Conservation (phyloP, 768 basidiomycete genomes). For the Strobilomyces dryophilus region DNA sequence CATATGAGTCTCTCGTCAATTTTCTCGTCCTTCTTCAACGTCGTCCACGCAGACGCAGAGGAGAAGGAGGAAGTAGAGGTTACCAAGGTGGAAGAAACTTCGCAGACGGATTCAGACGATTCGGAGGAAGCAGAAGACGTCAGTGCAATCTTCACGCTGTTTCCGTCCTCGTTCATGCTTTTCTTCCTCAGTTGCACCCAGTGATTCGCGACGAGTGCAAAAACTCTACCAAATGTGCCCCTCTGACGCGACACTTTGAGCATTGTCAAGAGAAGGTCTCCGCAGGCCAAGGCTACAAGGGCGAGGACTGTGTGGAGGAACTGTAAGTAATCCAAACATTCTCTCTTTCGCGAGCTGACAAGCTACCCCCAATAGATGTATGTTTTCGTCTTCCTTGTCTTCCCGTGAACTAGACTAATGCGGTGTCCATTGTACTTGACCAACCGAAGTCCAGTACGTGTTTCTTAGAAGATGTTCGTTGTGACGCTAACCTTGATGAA, state of each 20-base stretch:
- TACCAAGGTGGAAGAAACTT: slow-evolving; percentile 37
- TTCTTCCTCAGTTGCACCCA: slow-evolving; percentile 53
- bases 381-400: slow-evolving; percentile 7
- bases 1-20: slow-evolving; percentile 44
- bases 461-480: not conserved
- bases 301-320: slow-evolving; percentile 92
- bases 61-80: slow-evolving; percentile 31
- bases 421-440: not conserved
- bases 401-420: slow-evolving; percentile 7
- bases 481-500: slow-evolving; percentile 3
- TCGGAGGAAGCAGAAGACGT: slow-evolving; percentile 61
- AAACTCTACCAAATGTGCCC: slow-evolving; percentile 57
- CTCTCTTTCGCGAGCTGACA: not conserved
- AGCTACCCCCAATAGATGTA: slow-evolving; percentile 17
- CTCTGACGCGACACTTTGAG: slow-evolving; percentile 76
- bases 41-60: slow-evolving; percentile 40
- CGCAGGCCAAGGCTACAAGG: slow-evolving; percentile 78
- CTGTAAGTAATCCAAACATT: slow-evolving; percentile 47
- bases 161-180: not conserved
- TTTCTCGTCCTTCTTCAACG: slow-evolving; percentile 41
- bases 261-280: slow-evolving; percentile 89
- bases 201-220: slow-evolving; percentile 74
- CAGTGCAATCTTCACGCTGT: slow-evolving; percentile 28
- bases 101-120: slow-evolving; percentile 38
- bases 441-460: slow-evolving; percentile 64